Base-by-base conservation (phyloP, 495 filamentous ascomycete genomes). In the Annulohypoxylon moriforme region DNA sequence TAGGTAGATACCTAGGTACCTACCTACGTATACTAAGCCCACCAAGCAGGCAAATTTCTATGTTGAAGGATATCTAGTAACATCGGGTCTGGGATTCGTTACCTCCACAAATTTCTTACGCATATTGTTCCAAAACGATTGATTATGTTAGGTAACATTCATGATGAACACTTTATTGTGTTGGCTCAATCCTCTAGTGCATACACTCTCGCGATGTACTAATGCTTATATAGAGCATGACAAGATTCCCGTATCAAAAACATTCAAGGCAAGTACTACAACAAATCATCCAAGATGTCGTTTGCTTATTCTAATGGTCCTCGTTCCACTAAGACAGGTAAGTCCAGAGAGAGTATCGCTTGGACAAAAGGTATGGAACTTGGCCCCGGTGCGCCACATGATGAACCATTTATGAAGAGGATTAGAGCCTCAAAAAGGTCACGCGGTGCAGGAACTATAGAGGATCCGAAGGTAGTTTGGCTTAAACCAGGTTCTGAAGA, bases 401-500 rank as follows among this genome's bases (percentile, higher is more conserved):
- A 60, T 31, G 1, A 29, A 0, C 11, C 4, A 20, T 8, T 60
- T 49, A 13, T 34, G 40, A 14, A 18, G 8, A 27, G 34, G 3
- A 29, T 29, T 29, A 29, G 6, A 6, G 6, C 3, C 2, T 3
- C 2, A 6, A 29, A 29, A 29, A 29, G 11, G 7, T 0, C 49
- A 55, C 24, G n/a, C 20, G 49, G 40, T 33, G 2, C 31, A 7
- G 57, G 59, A n/a, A 57, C 66, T 20, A 29, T 61, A 14, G 16
- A 52, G 9, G 36, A 62, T n/a, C 56, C 59, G 25, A 56, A 56
- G 49, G 49, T 68, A 38, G 40, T 47, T 2, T 68, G 66, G 66
- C 31, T 36, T 18, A 1, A 3, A 9, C 56, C 56, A 6, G 44
- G 16, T 1, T 24, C 42, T n/a, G 2, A 9, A 1, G 0, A 10